These are phyloP conservation scores for Cucumis sativus DNA, from an alignment of 306 rosid species.

Conservation along the genomic window DNA sequence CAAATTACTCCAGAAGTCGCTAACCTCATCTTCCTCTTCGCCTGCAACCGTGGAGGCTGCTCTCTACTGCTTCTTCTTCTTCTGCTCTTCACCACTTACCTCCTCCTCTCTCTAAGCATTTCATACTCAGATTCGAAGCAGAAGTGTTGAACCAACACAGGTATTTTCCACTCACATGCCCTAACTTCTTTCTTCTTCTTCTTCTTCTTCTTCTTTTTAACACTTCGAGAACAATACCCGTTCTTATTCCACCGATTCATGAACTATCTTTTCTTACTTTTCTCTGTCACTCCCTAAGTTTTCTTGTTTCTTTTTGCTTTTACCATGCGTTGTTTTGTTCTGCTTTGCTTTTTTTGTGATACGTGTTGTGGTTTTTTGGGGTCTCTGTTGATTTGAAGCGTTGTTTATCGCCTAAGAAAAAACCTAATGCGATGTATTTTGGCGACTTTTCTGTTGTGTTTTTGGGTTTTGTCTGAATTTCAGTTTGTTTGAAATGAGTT, in stretches of 20 bases:
- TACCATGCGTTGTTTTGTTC: not conserved
- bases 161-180: not conserved
- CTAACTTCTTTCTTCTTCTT: not conserved
- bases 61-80: not conserved
- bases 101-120: not conserved
- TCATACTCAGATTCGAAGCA: not conserved
- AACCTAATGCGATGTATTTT: not conserved
- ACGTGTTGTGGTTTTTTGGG: not conserved
- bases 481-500: not conserved
- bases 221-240: not conserved
- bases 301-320: not conserved
- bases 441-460: not conserved
- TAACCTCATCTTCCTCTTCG: slow-evolving; percentile 8
- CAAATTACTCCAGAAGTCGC: not conserved
- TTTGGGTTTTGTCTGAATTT: not conserved
- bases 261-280: not conserved
- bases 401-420: not conserved
- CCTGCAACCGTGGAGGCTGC: slow-evolving; percentile 1
- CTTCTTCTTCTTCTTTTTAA: not conserved
- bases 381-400: not conserved
- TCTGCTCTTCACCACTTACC: not conserved
- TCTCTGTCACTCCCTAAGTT: not conserved
- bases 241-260: not conserved
- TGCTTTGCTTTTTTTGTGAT: not conserved
- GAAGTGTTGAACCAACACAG: not conserved